A percentile compares a stretch with the other conserved stretches of the same genome.
Conservation (phyloP, 2,329 filamentous ascomycete genomes). For the Bipolaris cookei region DNA sequence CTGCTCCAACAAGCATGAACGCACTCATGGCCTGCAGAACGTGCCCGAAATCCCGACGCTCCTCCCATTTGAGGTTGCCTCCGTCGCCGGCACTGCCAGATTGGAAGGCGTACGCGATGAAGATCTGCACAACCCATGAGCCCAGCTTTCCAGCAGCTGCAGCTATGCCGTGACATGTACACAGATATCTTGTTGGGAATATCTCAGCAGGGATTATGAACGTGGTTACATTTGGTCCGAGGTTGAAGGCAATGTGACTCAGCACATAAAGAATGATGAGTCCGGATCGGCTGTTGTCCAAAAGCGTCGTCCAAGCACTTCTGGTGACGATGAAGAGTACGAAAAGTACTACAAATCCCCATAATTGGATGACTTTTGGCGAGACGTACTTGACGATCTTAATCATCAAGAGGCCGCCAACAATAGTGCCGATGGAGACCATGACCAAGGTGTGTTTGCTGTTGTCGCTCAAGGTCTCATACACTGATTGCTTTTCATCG, state of each 20-base stretch:
- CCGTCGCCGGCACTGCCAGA: constrained; percentile 5
- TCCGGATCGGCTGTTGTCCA: constrained; percentile 33
- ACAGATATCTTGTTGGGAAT: constrained; percentile 63
- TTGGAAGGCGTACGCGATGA: constrained; percentile 45
- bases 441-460: constrained; percentile 44
- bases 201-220: constrained; percentile 61
- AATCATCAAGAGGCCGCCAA: constrained; percentile 43
- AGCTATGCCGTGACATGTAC: constrained; percentile 60
- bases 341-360: constrained; percentile 42
- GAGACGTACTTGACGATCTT: constrained; percentile 44
- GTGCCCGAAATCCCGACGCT: constrained; percentile 37
- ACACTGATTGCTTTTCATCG: constrained; percentile 25
- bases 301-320: constrained; percentile 38
- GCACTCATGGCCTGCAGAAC: constrained; percentile 44
- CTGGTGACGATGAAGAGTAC: constrained; percentile 44
- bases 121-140: constrained; percentile 54
- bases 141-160: constrained; percentile 63
- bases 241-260: constrained; percentile 45
- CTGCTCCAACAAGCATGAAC: constrained; percentile 44
- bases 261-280: constrained; percentile 44
- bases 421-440: constrained; percentile 42
- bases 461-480: constrained; percentile 34
- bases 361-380: constrained; percentile 44
- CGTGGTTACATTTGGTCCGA: constrained; percentile 47
- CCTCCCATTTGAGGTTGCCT: constrained; percentile 29